Percentiles rank a stretch among this genome's conserved stretches.
These are phyloP conservation scores for Macrocystidia cucumis DNA, from an alignment of 1,284 basidiomycete species.

Conservation along the genomic window DNA sequence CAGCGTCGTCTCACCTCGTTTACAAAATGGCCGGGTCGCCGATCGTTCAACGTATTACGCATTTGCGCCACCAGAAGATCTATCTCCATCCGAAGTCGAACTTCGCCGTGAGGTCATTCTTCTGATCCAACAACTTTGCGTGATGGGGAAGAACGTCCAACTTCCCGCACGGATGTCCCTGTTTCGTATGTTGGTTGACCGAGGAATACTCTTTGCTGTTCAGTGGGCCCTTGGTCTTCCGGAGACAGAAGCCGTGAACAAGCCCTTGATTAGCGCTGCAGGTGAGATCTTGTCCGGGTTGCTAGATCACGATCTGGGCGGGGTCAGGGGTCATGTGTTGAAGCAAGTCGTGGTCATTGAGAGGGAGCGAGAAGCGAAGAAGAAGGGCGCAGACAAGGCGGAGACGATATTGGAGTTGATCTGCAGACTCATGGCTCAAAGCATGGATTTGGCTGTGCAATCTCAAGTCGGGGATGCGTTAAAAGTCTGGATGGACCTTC, in stretches of 20 bases:
- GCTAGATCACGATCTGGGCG: slow-evolving; percentile 88
- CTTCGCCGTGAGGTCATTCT: slow-evolving; percentile 70
- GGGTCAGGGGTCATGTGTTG: slow-evolving; percentile 79
- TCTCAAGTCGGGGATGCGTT: slow-evolving; percentile 90
- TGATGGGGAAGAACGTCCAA: slow-evolving; percentile 96
- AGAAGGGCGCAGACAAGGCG: slow-evolving; percentile 51
- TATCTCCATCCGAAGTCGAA: slow-evolving; percentile 41
- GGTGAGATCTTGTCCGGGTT: slow-evolving; percentile 85
- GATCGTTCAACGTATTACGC: slow-evolving; percentile 28
- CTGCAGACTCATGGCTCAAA: slow-evolving; percentile 71
- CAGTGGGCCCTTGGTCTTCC: slow-evolving; percentile 77
- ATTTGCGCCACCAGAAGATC: slow-evolving; percentile 41
- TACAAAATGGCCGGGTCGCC: slow-evolving; percentile 15
- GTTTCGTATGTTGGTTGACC: slow-evolving; percentile 87
- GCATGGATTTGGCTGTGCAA: slow-evolving; percentile 83
- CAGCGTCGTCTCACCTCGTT: slow-evolving; percentile 14
- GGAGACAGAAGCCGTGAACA: slow-evolving; percentile 38
- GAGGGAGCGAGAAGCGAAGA: slow-evolving; percentile 44
- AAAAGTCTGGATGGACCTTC: slow-evolving; percentile 77
- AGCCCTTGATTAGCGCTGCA: slow-evolving; percentile 66
- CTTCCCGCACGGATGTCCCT: slow-evolving; percentile 79
- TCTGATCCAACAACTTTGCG: slow-evolving; percentile 88
- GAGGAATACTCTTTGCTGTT: slow-evolving; percentile 83
- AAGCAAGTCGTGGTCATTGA: slow-evolving; percentile 71
- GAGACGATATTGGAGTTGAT: slow-evolving; percentile 74